These are phyloP conservation scores for Tylopilus sp. DNA, from an alignment of 1,284 basidiomycete species.

Conservation along the genomic window DNA sequence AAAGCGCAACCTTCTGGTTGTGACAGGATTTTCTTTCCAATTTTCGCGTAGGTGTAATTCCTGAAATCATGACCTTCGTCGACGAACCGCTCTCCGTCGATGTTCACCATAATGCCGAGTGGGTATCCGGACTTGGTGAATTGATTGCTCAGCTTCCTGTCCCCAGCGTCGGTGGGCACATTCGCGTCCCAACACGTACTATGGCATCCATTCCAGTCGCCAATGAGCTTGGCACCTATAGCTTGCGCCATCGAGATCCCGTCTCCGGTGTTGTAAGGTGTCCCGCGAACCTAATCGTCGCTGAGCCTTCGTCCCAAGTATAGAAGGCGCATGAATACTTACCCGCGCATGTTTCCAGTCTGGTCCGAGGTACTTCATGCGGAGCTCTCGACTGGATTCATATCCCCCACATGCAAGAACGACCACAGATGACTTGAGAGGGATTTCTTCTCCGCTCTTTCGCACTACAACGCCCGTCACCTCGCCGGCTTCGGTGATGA, in stretches of 20 bases:
- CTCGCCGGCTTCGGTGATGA: slow-evolving; percentile 40
- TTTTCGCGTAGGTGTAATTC: slow-evolving; percentile 71
- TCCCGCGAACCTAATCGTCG: slow-evolving; percentile 59
- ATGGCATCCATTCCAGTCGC: slow-evolving; percentile 65
- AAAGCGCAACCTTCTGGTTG: slow-evolving; percentile 61
- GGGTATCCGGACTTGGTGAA: slow-evolving; percentile 74
- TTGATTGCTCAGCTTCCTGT: slow-evolving; percentile 60
- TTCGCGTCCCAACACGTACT: slow-evolving; percentile 73
- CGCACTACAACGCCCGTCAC: slow-evolving; percentile 48
- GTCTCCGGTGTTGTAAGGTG: slow-evolving; percentile 67
- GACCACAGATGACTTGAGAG: slow-evolving; percentile 44
- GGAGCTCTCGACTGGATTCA: slow-evolving; percentile 53
- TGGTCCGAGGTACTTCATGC: slow-evolving; percentile 52
- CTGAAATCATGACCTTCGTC: slow-evolving; percentile 71
- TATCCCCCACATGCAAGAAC: slow-evolving; percentile 66
- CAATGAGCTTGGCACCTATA: slow-evolving; percentile 54
- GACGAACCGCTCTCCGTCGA: slow-evolving; percentile 56
- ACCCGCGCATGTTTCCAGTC: slow-evolving; percentile 60
- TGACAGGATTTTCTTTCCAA: slow-evolving; percentile 55
- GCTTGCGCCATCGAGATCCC: slow-evolving; percentile 52
- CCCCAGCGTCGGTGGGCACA: slow-evolving; percentile 49
- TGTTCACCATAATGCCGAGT: slow-evolving; percentile 65
- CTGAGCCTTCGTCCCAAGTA: slow-evolving; percentile 5
- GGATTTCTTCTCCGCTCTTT: slow-evolving; percentile 37
- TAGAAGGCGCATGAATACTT: slow-evolving; percentile 9